These are phyloP conservation scores for Heimioporus punctisporus DNA, from an alignment of 1,284 basidiomycete species.

Conservation along the genomic window DNA sequence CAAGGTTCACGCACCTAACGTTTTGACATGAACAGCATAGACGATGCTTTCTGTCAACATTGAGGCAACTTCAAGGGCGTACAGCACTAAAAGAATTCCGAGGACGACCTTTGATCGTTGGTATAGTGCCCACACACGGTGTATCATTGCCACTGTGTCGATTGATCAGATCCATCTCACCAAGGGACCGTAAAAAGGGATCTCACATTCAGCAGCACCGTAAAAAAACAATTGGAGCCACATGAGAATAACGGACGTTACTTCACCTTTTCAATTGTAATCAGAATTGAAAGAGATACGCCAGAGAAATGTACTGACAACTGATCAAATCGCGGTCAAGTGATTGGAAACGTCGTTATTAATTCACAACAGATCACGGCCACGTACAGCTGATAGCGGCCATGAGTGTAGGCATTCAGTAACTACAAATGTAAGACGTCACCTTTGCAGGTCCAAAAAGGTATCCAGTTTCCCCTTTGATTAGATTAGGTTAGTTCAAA, in stretches of 20 bases:
- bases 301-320: not conserved
- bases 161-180: too few relatives aligned
- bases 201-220: not conserved
- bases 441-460: not conserved
- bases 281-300: not conserved
- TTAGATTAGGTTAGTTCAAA: not conserved
- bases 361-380: not conserved
- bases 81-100: not conserved
- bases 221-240: not conserved
- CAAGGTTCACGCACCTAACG: not conserved
- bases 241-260: too few relatives aligned
- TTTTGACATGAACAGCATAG: too few relatives aligned
- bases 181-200: not conserved
- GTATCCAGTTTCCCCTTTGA: not conserved
- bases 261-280: not conserved
- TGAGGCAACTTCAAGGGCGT: not conserved
- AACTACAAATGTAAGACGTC: not conserved
- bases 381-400: not conserved
- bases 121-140: not conserved
- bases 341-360: too few relatives aligned
- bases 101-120: not conserved
- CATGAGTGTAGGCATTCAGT: too few relatives aligned
- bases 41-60: too few relatives aligned
- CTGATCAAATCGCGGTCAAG: not conserved
- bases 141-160: not conserved